These are phyloP conservation scores for Malus hybrid DNA, from an alignment of 331 rosid genomes.

Conservation along the genomic window DNA sequence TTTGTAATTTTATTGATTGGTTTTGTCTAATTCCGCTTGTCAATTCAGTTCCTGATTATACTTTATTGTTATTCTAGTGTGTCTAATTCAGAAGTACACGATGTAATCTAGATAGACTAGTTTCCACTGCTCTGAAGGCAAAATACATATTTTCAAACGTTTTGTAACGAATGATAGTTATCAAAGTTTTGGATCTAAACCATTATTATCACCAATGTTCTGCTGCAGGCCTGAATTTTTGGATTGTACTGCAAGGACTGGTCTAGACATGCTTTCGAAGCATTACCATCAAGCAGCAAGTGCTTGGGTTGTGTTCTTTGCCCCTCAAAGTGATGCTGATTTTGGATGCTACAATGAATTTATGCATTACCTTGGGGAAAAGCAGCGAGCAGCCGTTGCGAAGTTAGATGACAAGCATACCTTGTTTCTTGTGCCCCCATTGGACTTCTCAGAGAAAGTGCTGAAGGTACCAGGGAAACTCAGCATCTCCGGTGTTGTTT, in stretches of 20 bases:
- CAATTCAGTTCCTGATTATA: neutral
- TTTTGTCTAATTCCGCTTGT: neutral
- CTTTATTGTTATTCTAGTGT: neutral
- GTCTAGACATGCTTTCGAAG: conserved; percentile 93
- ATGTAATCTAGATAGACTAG: neutral
- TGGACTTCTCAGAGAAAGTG: conserved; percentile 84
- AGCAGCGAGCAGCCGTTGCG: conserved; percentile 87
- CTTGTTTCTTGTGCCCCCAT: conserved; percentile 98
- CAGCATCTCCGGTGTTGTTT: conserved; percentile 91
- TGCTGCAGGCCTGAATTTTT: conserved; percentile 87
- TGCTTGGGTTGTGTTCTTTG: conserved; percentile 96
- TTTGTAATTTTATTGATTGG: neutral
- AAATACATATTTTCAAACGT: neutral
- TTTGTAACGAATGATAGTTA: neutral
- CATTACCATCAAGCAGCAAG: conserved; percentile 92
- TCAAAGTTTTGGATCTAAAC: neutral
- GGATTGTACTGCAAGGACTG: conserved; percentile 96
- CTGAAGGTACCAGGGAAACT: conserved; percentile 87
- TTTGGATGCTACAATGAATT: conserved; percentile 80
- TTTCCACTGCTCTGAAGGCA: neutral
- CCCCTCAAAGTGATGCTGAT: conserved; percentile 86
- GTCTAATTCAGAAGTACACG: neutral
- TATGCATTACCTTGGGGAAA: conserved; percentile 88
- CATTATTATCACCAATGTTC: conserved; percentile 8
- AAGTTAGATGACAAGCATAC: conserved; percentile 85